Conservation (phyloP, 768 basidiomycete species). For the Phlebiopsis gigantea region DNA sequence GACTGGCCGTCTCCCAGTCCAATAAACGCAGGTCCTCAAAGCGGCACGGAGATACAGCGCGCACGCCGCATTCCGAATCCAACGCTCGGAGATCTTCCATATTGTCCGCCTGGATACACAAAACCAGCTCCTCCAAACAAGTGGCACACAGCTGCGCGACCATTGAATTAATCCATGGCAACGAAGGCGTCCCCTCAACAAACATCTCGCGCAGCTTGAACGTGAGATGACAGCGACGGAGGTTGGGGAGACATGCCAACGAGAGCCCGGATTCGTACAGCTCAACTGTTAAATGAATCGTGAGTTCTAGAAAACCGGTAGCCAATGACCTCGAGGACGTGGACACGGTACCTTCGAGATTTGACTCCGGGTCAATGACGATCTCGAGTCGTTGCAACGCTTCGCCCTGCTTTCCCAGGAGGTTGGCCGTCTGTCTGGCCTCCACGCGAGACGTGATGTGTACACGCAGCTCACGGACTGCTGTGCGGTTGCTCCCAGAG, state of each 20-base stretch:
- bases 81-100: constrained; percentile 19
- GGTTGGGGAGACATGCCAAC: constrained; percentile 8
- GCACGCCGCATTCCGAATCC: constrained; percentile 22
- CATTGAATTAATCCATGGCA: constrained; percentile 17
- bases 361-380: constrained; percentile 7
- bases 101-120: constrained; percentile 19
- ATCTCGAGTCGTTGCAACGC: constrained; percentile 7
- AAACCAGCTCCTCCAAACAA: constrained; percentile 13
- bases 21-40: constrained; percentile 19
- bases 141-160: constrained; percentile 16
- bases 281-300: constrained; percentile 2
- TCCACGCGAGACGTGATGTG: background rate
- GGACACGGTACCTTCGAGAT: constrained; percentile 6
- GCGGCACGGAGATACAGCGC: constrained; percentile 11
- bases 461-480: background rate
- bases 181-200: constrained; percentile 18
- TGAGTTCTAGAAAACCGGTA: background rate
- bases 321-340: background rate
- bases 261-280: constrained; percentile 10
- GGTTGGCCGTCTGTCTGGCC: background rate
- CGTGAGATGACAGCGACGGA: constrained; percentile 16
- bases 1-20: constrained; percentile 17
- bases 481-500: background rate
- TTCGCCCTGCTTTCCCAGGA: background rate
- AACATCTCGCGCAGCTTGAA: constrained; percentile 22